Conservation (phyloP, 106 monocot genomes). For the Agapanthus africanus region DNA sequence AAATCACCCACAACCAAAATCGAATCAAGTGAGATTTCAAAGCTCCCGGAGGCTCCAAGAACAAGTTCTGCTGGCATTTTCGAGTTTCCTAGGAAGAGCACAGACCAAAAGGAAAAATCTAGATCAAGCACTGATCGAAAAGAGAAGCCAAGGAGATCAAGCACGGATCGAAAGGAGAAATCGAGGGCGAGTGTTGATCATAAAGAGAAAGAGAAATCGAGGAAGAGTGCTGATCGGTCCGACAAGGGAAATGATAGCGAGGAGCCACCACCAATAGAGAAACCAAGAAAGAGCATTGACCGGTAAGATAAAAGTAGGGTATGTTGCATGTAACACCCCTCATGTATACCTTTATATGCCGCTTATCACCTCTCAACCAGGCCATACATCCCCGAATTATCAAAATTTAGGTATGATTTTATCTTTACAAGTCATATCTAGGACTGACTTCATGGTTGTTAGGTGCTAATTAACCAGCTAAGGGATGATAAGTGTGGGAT, state of each 20-base stretch:
- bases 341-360: too few species aligned
- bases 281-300: conserved; percentile 52
- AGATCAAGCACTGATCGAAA: not conserved
- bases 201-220: conserved; percentile 16
- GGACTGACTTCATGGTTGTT: too few species aligned
- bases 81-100: conserved; percentile 19
- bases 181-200: conserved; percentile 7
- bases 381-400: too few species aligned
- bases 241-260: conserved; percentile 10
- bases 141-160: not conserved
- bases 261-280: conserved; percentile 18
- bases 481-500: too few species aligned
- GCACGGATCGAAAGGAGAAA: conserved; percentile 7
- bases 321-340: too few species aligned
- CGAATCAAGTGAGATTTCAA: conserved; percentile 11
- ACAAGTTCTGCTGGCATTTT: conserved; percentile 24
- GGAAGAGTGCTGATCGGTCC: conserved; percentile 13
- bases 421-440: too few species aligned
- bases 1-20: conserved; percentile 13
- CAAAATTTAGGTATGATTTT: too few species aligned
- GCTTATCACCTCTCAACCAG: too few species aligned
- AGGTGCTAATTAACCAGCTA: too few species aligned
- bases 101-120: conserved; percentile 10
- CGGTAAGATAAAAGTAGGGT: conserved; percentile 28
- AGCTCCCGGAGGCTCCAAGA: conserved; percentile 17